Conservation (phyloP, 225 moss, liverwort and hornwort species). For the Polytrichum formosum region DNA sequence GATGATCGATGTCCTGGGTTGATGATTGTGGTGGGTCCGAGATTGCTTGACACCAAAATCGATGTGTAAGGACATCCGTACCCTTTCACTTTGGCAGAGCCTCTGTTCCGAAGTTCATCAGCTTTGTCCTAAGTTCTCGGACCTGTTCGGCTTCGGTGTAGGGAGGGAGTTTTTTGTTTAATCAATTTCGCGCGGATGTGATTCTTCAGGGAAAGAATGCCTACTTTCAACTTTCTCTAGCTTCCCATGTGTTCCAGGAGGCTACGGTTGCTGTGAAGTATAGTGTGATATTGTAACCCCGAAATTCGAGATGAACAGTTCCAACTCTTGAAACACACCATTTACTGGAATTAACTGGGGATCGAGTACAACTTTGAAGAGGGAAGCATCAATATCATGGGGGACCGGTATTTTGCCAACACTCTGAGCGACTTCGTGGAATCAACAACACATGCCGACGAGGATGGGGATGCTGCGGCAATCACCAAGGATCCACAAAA, state of each 20-base stretch:
- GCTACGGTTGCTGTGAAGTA: too few species aligned
- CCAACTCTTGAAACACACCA: conserved; percentile 1
- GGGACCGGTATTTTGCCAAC: conserved; percentile 15
- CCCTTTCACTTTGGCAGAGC: background rate
- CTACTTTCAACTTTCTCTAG: too few species aligned
- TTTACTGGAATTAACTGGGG: background rate
- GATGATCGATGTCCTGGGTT: too few species aligned
- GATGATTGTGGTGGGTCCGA: too few species aligned
- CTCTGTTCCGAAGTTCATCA: background rate
- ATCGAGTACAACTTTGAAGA: background rate
- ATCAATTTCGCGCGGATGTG: too few species aligned
- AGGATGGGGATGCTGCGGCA: background rate
- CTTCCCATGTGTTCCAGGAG: too few species aligned
- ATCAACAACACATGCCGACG: background rate
- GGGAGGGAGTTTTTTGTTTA: background rate
- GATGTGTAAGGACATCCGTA: too few species aligned
- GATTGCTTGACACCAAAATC: too few species aligned
- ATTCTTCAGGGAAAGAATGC: too few species aligned
- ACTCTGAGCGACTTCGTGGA: conserved; percentile 9
- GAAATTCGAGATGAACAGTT: conserved; percentile 11
- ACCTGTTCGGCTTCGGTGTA: background rate
- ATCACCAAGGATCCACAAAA: background rate
- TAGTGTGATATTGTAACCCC: too few species aligned
- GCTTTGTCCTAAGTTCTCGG: background rate
- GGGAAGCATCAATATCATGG: conserved; percentile 1